phyloP scores from a whole-genome alignment of 169 alveolate genomes.

The Babesia caballi region DNA sequence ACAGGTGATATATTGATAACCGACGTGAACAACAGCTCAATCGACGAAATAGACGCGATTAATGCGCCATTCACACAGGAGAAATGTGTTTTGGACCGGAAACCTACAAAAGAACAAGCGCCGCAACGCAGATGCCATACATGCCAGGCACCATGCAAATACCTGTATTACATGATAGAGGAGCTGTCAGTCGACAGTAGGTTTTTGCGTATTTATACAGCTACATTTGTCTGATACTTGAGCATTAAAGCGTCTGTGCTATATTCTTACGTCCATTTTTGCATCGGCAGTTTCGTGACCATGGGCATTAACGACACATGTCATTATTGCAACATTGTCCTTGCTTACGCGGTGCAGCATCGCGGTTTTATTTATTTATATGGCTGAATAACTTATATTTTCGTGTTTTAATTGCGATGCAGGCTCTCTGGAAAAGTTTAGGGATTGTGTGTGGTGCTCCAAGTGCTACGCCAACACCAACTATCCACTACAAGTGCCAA shows the following conservation, averaged over 20 bases:
- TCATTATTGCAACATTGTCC: background rate
- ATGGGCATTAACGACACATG: too few species aligned
- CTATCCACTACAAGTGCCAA: constrained; percentile 46
- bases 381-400: background rate
- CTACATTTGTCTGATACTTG: too few species aligned
- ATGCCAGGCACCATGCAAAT: background rate
- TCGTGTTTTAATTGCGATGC: background rate
- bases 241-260: too few species aligned
- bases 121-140: constrained; percentile 2
- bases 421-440: constrained; percentile 33
- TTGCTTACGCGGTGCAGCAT: too few species aligned
- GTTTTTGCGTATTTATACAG: too few species aligned
- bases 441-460: constrained; percentile 57
- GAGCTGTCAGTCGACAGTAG: background rate
- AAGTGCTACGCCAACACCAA: constrained; percentile 50
- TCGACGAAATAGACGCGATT: background rate
- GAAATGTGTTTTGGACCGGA: background rate
- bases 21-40: background rate
- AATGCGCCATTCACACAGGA: background rate
- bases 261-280: too few species aligned
- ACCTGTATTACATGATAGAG: background rate
- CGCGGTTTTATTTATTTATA: background rate
- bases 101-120: background rate
- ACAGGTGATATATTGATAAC: background rate
- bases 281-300: too few species aligned